phyloP scores from a whole-genome alignment of 2,329 filamentous ascomycete genomes.

The Incumbomyces delicatus region DNA sequence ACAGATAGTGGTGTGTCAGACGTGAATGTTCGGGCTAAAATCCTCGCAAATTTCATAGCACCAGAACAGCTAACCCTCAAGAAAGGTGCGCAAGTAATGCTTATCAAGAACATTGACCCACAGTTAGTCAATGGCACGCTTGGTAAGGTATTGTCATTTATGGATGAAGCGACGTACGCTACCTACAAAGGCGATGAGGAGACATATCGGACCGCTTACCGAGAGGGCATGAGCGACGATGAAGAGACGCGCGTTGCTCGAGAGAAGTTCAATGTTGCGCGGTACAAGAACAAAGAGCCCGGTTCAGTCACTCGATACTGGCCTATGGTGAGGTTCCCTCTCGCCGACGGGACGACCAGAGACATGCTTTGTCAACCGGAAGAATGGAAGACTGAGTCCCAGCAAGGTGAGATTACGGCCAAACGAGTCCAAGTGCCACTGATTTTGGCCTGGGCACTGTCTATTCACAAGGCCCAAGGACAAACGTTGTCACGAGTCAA shows the following conservation, averaged over 20 bases:
- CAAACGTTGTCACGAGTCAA: conserved; percentile 91
- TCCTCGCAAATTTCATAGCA: conserved; percentile 87
- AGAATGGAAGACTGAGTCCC: conserved; percentile 94
- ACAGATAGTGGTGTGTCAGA: conserved; percentile 64
- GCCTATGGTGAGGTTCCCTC: conserved; percentile 75
- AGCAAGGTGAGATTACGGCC: conserved; percentile 86
- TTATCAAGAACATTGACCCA: conserved; percentile 99
- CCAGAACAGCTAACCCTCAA: conserved; percentile 72
- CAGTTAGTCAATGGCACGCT: conserved; percentile 88
- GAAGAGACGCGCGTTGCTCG: conserved; percentile 35
- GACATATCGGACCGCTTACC: conserved; percentile 34
- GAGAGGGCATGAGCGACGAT: conserved; percentile 38
- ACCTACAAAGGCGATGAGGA: conserved; percentile 50
- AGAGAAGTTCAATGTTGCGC: conserved; percentile 46
- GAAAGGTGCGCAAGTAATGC: conserved; percentile 91
- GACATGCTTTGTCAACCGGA: conserved; percentile 76
- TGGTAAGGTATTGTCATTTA: conserved; percentile 74
- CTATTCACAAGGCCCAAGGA: conserved; percentile 95
- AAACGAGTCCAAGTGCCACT: conserved; percentile 73
- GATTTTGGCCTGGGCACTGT: conserved; percentile 92
- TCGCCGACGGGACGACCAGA: conserved; percentile 65
- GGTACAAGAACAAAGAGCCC: conserved; percentile 38
- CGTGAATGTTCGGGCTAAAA: conserved; percentile 57
- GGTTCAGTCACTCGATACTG: conserved; percentile 49
- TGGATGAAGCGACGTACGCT: conserved; percentile 56